phyloP scores from a whole-genome alignment of 441 rosid genomes.

The Theobroma grandiflorum region DNA sequence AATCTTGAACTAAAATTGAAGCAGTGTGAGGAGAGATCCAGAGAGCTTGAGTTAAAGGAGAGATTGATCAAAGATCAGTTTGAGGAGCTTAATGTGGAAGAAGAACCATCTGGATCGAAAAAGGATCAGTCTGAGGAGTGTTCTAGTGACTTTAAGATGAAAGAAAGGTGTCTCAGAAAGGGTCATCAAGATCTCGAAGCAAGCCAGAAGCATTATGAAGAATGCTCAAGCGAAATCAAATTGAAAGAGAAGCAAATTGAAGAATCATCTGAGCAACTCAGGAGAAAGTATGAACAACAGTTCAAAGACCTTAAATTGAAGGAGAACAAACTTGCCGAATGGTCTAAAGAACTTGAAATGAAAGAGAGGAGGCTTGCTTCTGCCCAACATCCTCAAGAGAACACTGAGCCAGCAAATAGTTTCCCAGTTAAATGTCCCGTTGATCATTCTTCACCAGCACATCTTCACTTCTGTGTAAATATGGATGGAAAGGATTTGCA shows the following conservation, averaged over 20 bases:
- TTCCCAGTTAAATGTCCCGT: neutral
- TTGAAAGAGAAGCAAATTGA: conserved; percentile 35
- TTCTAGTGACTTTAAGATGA: neutral
- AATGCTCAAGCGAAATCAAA: conserved; percentile 27
- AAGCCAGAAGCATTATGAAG: conserved; percentile 28
- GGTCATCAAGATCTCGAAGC: conserved; percentile 24
- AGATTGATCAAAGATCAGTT: neutral
- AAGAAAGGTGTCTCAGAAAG: conserved; percentile 26
- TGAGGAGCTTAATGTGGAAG: conserved; percentile 6
- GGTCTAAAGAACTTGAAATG: conserved; percentile 29
- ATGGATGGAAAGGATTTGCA: conserved; percentile 36
- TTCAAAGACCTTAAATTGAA: conserved; percentile 24
- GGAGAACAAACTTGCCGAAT: conserved; percentile 36
- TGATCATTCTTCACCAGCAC: conserved; percentile 22
- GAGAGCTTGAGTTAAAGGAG: conserved; percentile 6
- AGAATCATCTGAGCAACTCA: conserved; percentile 5
- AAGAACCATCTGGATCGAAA: conserved; percentile 8
- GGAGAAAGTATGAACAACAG: neutral
- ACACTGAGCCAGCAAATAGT: conserved; percentile 15
- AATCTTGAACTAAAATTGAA: neutral
- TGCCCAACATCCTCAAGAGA: conserved; percentile 10
- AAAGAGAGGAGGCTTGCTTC: conserved; percentile 24
- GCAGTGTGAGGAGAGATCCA: conserved; percentile 26
- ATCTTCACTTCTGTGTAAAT: conserved; percentile 1
- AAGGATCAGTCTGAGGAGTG: neutral